A percentile compares a stretch with the other conserved stretches of the same genome.
Conservation (phyloP, 257 asterid species). For the Plantago ovata region DNA sequence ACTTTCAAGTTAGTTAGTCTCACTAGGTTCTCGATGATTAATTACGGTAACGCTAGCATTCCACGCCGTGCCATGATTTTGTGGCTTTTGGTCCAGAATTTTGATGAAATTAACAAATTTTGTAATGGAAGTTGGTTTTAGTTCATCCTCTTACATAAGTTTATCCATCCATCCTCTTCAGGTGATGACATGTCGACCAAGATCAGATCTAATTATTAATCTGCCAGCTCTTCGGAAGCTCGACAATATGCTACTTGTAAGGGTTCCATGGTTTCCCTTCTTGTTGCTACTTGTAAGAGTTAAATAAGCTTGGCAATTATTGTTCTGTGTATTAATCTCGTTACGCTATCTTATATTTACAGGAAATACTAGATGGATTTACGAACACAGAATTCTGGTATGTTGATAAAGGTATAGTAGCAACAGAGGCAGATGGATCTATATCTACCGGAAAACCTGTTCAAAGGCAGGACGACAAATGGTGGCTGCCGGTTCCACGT, state of each 20-base stretch:
- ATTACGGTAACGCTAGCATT: too few species aligned
- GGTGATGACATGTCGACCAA: conserved; percentile 81
- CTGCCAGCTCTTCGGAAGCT: conserved; percentile 96
- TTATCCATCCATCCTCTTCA: conserved; percentile 25
- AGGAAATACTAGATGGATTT: conserved; percentile 86
- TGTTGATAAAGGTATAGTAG: conserved; percentile 71
- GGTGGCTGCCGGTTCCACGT: conserved; percentile 99
- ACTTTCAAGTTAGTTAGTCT: too few species aligned
- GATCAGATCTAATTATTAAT: conserved; percentile 66
- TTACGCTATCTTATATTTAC: conserved; percentile 11
- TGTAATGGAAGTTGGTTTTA: conserved; percentile 1
- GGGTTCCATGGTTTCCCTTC: conserved; percentile 15
- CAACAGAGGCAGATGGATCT: conserved; percentile 67
- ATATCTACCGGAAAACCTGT: conserved; percentile 51
- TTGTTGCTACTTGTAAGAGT: not conserved
- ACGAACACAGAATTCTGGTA: conserved; percentile 84
- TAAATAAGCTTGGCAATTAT: not conserved
- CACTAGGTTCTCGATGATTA: too few species aligned
- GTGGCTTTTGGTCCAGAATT: too few species aligned
- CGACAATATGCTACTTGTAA: conserved; percentile 86
- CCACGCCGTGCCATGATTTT: too few species aligned
- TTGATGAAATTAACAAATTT: too few species aligned
- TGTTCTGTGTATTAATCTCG: not conserved
- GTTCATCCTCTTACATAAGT: not conserved
- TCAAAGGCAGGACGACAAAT: conserved; percentile 81